Conservation (phyloP, 2,329 filamentous ascomycete species). For the Sclerotinia minor region DNA sequence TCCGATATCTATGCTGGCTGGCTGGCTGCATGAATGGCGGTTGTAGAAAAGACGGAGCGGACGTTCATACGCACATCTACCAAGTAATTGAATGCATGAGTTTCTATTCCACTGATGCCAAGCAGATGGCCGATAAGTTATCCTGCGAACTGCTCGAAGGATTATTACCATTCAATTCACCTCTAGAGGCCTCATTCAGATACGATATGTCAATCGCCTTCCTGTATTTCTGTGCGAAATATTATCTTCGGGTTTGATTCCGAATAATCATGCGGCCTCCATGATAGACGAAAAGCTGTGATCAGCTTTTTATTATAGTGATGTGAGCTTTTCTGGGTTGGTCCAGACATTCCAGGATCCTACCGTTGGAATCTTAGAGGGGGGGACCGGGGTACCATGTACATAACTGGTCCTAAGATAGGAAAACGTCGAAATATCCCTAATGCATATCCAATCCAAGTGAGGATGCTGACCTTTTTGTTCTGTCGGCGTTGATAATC, state of each 20-base stretch:
- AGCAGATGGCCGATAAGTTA: not conserved
- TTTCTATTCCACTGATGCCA: not conserved
- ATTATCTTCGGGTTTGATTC: not conserved
- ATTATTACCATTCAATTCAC: not conserved
- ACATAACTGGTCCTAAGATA: not conserved
- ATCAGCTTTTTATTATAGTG: not conserved
- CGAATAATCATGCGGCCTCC: not conserved
- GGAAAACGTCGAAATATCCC: not conserved
- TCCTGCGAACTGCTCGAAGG: not conserved
- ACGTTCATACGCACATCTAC: no score
- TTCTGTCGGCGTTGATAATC: not conserved
- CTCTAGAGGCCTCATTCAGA: not conserved
- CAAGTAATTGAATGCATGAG: not conserved
- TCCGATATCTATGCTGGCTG: constrained; percentile 1
- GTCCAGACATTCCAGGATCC: not conserved
- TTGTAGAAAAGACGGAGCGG: not conserved
- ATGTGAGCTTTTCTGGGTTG: not conserved
- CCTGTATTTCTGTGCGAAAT: not conserved
- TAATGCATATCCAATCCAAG: not conserved
- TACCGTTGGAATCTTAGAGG: not conserved
- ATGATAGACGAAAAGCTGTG: not conserved
- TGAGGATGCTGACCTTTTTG: not conserved
- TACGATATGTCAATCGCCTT: not conserved
- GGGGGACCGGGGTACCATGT: constrained; percentile 4
- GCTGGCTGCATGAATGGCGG: not conserved